These are phyloP conservation scores for Verbascum thapsus DNA, from an alignment of 257 asterid species.

Conservation along the genomic window DNA sequence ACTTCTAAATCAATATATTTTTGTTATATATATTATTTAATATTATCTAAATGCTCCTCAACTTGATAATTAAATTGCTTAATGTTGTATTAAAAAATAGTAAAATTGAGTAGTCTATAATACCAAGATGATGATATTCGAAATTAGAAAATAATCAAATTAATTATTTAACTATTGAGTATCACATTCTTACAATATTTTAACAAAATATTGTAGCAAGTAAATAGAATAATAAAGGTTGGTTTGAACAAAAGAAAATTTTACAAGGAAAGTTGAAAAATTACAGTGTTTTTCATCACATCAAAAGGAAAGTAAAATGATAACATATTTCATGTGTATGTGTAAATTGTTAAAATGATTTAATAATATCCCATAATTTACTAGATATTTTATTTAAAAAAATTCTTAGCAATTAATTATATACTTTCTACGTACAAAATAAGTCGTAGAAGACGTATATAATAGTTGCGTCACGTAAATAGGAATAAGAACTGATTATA, in stretches of 20 bases:
- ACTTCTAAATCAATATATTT: no score
- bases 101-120: not conserved
- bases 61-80: no score
- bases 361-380: no score
- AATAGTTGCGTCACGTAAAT: no score
- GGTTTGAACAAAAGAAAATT: not conserved
- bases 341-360: not conserved
- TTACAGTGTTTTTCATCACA: not conserved
- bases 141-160: not conserved
- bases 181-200: not conserved
- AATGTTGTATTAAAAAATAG: not conserved
- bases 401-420: no score
- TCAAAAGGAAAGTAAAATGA: constrained; percentile 9
- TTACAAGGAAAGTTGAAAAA: constrained; percentile 31
- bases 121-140: not conserved
- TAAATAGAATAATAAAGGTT: not conserved
- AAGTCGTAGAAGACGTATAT: no score
- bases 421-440: no score
- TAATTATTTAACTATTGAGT: not conserved
- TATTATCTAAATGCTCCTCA: no score
- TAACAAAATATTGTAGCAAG: not conserved
- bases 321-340: not conserved
- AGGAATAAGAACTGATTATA: no score
- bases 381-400: no score
- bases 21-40: no score